phyloP scores from a whole-genome alignment of 2,329 filamentous ascomycete genomes.

The Cordyceps tenuipes region DNA sequence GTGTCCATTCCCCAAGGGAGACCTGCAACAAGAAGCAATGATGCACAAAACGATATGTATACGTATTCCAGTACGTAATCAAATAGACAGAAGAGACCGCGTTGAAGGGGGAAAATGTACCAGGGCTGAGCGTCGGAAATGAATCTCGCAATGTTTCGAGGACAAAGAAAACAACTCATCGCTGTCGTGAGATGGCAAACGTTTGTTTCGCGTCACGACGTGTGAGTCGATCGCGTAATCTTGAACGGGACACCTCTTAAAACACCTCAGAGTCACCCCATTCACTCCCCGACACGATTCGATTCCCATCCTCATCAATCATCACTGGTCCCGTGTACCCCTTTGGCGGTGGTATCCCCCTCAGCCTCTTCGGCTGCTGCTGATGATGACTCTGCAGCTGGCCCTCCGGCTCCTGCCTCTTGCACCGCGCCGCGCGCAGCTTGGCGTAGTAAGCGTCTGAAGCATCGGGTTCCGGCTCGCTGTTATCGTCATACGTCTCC shows the following conservation, averaged over 20 bases:
- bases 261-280: constrained; percentile 60
- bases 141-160: background rate
- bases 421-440: constrained; percentile 58
- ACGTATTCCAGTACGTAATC: constrained; percentile 8
- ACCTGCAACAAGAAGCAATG: background rate
- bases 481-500: constrained; percentile 89
- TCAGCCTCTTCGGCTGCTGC: constrained; percentile 41
- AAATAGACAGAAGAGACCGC: background rate
- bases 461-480: constrained; percentile 65
- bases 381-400: constrained; percentile 29
- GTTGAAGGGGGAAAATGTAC: background rate
- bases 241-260: constrained; percentile 21
- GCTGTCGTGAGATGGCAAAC: constrained; percentile 7
- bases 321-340: constrained; percentile 39
- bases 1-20: background rate
- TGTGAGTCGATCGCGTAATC: background rate
- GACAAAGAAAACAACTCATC: background rate
- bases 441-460: constrained; percentile 76
- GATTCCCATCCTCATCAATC: constrained; percentile 51
- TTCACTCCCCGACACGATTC: constrained; percentile 55
- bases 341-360: constrained; percentile 43
- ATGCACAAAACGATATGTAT: constrained; percentile 3
- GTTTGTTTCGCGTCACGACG: background rate
- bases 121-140: background rate
- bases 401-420: constrained; percentile 49